These are phyloP conservation scores for Pulveroboletus ravenelii DNA, from an alignment of 768 basidiomycete species.

Conservation along the genomic window DNA sequence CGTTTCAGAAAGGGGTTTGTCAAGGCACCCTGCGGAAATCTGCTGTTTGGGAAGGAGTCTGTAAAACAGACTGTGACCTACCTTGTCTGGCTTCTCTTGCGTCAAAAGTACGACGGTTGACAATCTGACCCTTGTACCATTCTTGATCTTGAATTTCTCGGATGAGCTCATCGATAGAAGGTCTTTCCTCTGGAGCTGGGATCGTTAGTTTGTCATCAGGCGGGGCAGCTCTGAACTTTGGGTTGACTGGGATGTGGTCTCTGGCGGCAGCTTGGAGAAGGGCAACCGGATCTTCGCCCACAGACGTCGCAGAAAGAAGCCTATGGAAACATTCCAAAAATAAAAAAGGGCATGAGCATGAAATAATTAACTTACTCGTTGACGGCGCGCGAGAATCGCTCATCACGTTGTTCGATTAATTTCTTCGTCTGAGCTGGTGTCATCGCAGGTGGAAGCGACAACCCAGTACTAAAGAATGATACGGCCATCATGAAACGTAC, in stretches of 20 bases:
- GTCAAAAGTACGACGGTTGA: conserved; percentile 48
- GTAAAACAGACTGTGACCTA: conserved; percentile 12
- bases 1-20: conserved; percentile 52
- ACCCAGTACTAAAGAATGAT: conserved; percentile 12
- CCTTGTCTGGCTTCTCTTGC: conserved; percentile 52
- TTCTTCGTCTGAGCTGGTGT: conserved; percentile 59
- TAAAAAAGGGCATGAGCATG: neutral
- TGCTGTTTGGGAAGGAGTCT: neutral
- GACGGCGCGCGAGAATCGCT: conserved; percentile 58
- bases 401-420: conserved; percentile 67
- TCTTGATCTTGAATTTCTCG: conserved; percentile 50
- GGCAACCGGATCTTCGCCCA: conserved; percentile 42
- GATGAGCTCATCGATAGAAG: conserved; percentile 54
- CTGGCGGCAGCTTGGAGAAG: conserved; percentile 64
- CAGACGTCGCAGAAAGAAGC: conserved; percentile 50
- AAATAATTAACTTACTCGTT: conserved; percentile 48
- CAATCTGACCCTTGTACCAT: conserved; percentile 73
- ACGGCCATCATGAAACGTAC: neutral
- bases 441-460: conserved; percentile 33
- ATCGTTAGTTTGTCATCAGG: conserved; percentile 17
- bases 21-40: conserved; percentile 38
- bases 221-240: conserved; percentile 22
- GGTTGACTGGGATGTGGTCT: conserved; percentile 69
- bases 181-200: conserved; percentile 48
- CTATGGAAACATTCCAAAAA: conserved; percentile 31